These are phyloP conservation scores for Podaxis sp. DNA, from an alignment of 768 basidiomycete genomes.

Conservation along the genomic window DNA sequence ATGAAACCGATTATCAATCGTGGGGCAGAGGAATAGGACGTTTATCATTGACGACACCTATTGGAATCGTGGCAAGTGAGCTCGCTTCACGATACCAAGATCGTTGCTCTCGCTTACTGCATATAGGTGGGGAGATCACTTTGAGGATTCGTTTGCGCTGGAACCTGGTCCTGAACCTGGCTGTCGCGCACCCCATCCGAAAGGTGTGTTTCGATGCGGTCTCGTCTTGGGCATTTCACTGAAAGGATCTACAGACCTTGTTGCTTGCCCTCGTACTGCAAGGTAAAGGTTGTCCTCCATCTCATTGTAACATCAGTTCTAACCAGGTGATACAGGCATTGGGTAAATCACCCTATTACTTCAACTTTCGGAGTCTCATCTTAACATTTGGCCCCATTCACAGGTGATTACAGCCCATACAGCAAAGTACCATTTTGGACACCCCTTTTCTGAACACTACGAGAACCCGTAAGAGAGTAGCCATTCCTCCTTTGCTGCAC, in stretches of 20 bases:
- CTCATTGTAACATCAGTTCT: conserved; percentile 7
- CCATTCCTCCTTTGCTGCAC: background rate
- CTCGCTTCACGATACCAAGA: conserved; percentile 3
- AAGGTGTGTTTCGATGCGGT: conserved; percentile 41
- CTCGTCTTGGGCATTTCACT: conserved; percentile 8
- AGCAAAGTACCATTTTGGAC: conserved; percentile 62
- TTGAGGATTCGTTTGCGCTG: conserved; percentile 47
- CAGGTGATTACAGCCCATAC: conserved; percentile 66
- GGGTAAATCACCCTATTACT: conserved; percentile 39
- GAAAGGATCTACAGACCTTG: conserved; percentile 46
- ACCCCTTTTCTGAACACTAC: conserved; percentile 54
- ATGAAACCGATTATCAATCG: background rate
- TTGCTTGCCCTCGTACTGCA: conserved; percentile 69
- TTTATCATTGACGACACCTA: conserved; percentile 70
- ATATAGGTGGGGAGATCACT: conserved; percentile 66
- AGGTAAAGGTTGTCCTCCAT: conserved; percentile 40
- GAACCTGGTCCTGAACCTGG: conserved; percentile 68
- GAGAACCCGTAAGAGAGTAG: conserved; percentile 58
- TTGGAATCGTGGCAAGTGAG: conserved; percentile 74
- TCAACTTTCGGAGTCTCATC: background rate
- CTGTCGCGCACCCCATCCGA: conserved; percentile 59
- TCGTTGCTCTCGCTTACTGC: background rate
- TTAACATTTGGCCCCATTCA: background rate
- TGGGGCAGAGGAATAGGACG: conserved; percentile 54
- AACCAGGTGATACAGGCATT: conserved; percentile 47